These are phyloP conservation scores for Populus alba DNA, from an alignment of 345 rosid genomes.

Conservation along the genomic window DNA sequence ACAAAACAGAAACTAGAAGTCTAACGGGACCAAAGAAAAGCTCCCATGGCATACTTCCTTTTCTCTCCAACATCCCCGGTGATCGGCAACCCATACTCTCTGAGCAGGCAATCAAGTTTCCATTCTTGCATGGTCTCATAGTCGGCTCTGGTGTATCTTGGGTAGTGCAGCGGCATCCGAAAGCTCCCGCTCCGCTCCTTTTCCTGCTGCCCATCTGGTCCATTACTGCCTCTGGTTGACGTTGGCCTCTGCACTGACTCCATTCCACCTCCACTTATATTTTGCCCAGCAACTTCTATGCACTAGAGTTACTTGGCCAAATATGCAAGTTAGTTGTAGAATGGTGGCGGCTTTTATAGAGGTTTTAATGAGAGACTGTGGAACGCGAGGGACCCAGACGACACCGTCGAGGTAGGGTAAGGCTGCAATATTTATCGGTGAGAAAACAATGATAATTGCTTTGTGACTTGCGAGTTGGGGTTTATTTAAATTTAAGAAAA, in stretches of 20 bases:
- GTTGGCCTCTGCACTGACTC: slow-evolving; percentile 8
- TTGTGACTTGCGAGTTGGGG: neutral
- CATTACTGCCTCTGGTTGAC: neutral
- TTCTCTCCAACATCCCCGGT: slow-evolving; percentile 8
- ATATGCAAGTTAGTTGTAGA: neutral
- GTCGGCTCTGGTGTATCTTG: neutral
- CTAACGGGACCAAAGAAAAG: slow-evolving; percentile 21
- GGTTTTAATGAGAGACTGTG: neutral
- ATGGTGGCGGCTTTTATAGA: neutral
- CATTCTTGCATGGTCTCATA: neutral
- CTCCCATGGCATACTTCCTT: slow-evolving; percentile 25
- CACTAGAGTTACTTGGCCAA: neutral
- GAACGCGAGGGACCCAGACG: neutral
- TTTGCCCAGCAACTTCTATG: neutral
- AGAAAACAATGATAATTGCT: slow-evolving; percentile 5
- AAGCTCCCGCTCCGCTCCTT: neutral
- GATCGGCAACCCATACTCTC: neutral
- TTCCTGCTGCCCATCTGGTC: neutral
- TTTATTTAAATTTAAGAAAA: neutral
- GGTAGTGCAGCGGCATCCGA: neutral
- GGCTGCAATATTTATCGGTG: neutral
- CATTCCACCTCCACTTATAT: slow-evolving; percentile 2
- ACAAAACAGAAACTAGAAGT: neutral
- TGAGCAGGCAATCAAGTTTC: neutral
- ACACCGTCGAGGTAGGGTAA: neutral